Conservation (phyloP, 1,284 basidiomycete genomes). For the Cutaneotrichosporon curvatum region DNA sequence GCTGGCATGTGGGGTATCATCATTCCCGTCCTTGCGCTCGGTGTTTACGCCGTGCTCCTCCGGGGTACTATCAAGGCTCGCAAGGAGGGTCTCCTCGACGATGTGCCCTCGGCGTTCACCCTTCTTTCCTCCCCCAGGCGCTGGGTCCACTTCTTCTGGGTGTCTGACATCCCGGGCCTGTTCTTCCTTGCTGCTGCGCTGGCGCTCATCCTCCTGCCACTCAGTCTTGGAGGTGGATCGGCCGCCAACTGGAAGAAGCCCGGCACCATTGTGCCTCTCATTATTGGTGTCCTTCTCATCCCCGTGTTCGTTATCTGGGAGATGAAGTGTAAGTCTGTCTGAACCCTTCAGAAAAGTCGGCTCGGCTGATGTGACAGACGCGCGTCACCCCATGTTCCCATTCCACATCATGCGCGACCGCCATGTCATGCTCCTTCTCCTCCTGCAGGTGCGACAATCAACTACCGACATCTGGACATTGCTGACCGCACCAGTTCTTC, state of each 20-base stretch:
- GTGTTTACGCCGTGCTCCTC: conserved; percentile 36
- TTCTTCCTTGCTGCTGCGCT: conserved; percentile 41
- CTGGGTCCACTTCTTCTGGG: conserved; percentile 44
- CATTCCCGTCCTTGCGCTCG: conserved; percentile 39
- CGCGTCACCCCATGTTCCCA: conserved; percentile 43
- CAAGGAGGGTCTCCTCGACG: conserved; percentile 27
- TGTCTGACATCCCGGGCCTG: conserved; percentile 45
- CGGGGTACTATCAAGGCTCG: conserved; percentile 30
- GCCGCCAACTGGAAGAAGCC: conserved; percentile 35
- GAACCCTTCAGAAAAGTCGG: no score
- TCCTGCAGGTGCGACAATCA: no score
- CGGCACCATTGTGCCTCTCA: conserved; percentile 44
- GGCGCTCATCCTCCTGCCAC: conserved; percentile 43
- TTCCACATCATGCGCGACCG: conserved; percentile 44
- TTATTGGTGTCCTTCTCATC: conserved; percentile 43
- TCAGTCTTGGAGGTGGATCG: conserved; percentile 43
- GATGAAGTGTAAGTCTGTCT: conserved; percentile 12
- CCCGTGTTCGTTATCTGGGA: conserved; percentile 46
- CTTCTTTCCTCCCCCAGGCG: conserved; percentile 4
- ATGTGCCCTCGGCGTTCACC: conserved; percentile 32
- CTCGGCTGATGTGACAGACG: conserved; percentile 8
- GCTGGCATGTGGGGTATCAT: conserved; percentile 48
- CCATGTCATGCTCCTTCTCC: conserved; percentile 42
- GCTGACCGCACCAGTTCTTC: no score
- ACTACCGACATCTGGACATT: no score